Percentiles rank a stretch among this genome's conserved stretches.
Evolutionary conservation across 2,329 filamentous ascomycete genomes (phyloP).

Genomic region (Elsinoe arachidis): DNA sequence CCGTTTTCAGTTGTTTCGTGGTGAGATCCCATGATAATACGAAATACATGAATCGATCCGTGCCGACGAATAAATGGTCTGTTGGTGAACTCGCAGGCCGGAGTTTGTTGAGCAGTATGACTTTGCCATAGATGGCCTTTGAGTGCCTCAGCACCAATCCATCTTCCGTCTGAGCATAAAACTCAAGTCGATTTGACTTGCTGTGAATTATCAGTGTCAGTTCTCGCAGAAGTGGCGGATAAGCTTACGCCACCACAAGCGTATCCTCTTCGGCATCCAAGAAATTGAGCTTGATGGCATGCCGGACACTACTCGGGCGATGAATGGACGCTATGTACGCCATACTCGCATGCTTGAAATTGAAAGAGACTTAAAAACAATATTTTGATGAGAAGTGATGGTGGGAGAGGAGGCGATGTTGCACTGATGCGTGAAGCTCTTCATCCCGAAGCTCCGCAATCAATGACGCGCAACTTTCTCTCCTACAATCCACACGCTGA

Average conservation of each 20-base stretch:
- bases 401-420: background rate
- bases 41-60: slow-evolving; percentile 84
- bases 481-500: too few species aligned
- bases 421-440: background rate
- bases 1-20: slow-evolving; percentile 44
- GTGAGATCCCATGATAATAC: slow-evolving; percentile 72
- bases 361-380: background rate
- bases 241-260: slow-evolving; percentile 73
- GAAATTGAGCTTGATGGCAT: slow-evolving; percentile 75
- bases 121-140: slow-evolving; percentile 71
- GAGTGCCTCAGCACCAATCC: slow-evolving; percentile 58
- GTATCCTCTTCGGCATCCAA: slow-evolving; percentile 67
- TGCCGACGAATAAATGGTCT: slow-evolving; percentile 87
- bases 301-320: slow-evolving; percentile 78
- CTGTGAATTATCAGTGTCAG: slow-evolving; percentile 27
- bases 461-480: background rate
- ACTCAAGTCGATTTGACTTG: slow-evolving; percentile 76
- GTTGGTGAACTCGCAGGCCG: slow-evolving; percentile 63
- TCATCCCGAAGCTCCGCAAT: background rate
- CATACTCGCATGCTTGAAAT: slow-evolving; percentile 46
- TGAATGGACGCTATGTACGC: slow-evolving; percentile 93
- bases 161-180: slow-evolving; percentile 60
- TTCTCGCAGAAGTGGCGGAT: slow-evolving; percentile 1
- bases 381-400: background rate
- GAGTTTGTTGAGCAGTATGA: slow-evolving; percentile 75